Evolutionary conservation across 2,329 filamentous ascomycete species (phyloP).

Genomic region (Neofusicoccum umdonicola): DNA sequence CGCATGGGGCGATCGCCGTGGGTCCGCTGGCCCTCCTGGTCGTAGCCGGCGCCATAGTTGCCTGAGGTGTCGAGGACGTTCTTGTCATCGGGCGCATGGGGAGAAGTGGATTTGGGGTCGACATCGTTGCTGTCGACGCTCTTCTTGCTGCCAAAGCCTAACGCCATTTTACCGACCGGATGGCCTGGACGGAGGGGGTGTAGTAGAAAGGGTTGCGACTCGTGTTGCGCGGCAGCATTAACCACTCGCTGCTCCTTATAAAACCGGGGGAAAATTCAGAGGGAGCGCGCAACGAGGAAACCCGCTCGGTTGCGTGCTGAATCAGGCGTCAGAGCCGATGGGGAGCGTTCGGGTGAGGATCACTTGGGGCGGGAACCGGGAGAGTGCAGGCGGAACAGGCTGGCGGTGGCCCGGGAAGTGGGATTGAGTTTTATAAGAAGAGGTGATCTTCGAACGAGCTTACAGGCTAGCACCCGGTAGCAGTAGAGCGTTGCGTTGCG

Average conservation of each 20-base stretch:
- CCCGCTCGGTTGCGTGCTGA: slow-evolving; percentile 19
- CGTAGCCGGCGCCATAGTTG: slow-evolving; percentile 10
- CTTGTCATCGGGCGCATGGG: slow-evolving; percentile 13
- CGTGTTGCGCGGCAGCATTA: slow-evolving; percentile 39
- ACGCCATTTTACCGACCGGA: slow-evolving; percentile 54
- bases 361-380: not conserved
- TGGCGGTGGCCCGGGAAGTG: not conserved
- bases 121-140: not conserved
- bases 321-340: not conserved
- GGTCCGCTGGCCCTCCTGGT: slow-evolving; percentile 31
- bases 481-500: slow-evolving; percentile 5
- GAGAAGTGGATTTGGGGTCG: slow-evolving; percentile 13
- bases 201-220: slow-evolving; percentile 38
- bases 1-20: slow-evolving; percentile 38
- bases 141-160: slow-evolving; percentile 32
- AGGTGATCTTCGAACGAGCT: slow-evolving; percentile 3
- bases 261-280: not conserved
- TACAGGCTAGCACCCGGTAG: not conserved
- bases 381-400: not conserved
- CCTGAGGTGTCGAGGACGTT: not conserved
- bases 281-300: slow-evolving; percentile 17
- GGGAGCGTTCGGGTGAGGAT: not conserved
- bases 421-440: not conserved
- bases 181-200: slow-evolving; percentile 40
- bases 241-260: slow-evolving; percentile 20